phyloP scores from a whole-genome alignment of 2,329 filamentous ascomycete species.

The Byssochlamys sp. region DNA sequence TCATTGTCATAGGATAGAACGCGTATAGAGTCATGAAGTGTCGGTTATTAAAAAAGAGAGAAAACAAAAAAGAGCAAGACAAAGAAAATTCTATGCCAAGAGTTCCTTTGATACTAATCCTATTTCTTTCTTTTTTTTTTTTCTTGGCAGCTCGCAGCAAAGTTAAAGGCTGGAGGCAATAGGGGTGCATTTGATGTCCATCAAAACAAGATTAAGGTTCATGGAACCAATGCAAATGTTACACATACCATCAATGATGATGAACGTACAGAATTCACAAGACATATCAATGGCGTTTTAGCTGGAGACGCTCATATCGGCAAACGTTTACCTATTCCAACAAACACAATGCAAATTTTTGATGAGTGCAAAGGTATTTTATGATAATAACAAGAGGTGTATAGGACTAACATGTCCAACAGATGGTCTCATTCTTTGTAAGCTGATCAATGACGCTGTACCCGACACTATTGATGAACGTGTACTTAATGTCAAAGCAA shows the following conservation, averaged over 20 bases:
- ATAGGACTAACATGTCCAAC: no score
- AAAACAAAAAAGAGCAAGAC: no score
- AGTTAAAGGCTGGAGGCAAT: no score
- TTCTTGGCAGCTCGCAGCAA: no score
- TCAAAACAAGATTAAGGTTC: constrained; percentile 90
- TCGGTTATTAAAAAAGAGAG: no score
- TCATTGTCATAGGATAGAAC: no score
- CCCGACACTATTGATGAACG: constrained; percentile 98
- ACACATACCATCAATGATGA: constrained; percentile 99
- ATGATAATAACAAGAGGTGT: no score
- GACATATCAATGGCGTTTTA: constrained; percentile 95
- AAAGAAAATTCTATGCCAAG: no score
- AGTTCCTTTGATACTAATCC: no score
- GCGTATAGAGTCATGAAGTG: no score
- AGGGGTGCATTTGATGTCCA: no score
- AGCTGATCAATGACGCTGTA: constrained; percentile 98
- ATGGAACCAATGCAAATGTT: constrained; percentile 83
- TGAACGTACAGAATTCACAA: constrained; percentile 93
- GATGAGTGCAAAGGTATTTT: constrained; percentile 98
- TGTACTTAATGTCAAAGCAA: constrained; percentile 81
- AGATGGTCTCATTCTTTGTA: constrained; percentile 88
- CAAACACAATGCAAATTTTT: constrained; percentile 99
- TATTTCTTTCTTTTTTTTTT: no score
- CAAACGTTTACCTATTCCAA: constrained; percentile 79
- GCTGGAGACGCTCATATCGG: constrained; percentile 92